Evolutionary conservation across 163 green algal species (phyloP).

Genomic region (Scenedesmus sp.): DNA sequence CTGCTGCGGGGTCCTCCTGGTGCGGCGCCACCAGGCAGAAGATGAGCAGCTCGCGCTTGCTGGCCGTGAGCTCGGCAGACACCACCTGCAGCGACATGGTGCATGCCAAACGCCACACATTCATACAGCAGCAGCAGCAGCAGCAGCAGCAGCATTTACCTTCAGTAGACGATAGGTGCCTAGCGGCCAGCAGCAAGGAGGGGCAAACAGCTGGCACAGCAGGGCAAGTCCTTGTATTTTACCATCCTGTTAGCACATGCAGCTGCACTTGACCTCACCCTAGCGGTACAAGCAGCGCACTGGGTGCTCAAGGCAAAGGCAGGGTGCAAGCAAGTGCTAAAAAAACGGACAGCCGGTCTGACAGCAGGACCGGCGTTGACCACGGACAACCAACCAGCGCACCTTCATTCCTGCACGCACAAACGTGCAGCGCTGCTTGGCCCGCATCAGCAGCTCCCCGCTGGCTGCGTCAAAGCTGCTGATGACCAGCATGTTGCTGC

Average conservation of each 20-base stretch:
- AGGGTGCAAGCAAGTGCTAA: no score
- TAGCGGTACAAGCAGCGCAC: no score
- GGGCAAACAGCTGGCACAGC: no score
- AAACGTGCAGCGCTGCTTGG: conserved; percentile 47
- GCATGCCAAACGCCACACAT: neutral
- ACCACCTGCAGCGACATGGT: conserved; percentile 50
- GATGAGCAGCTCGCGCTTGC: conserved; percentile 61
- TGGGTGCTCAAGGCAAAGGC: no score
- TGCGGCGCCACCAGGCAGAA: conserved; percentile 50
- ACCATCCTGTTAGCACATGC: no score
- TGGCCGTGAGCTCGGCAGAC: conserved; percentile 58
- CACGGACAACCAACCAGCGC: neutral
- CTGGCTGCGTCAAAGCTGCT: conserved; percentile 42
- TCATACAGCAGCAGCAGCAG: neutral
- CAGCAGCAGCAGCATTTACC: neutral
- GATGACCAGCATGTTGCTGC: conserved; percentile 34
- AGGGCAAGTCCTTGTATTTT: no score
- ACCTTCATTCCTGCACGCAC: conserved; percentile 35
- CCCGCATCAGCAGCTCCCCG: conserved; percentile 45
- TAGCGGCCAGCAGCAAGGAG: neutral
- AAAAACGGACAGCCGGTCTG: no score
- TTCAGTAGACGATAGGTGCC: neutral
- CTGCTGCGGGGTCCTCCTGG: conserved; percentile 55
- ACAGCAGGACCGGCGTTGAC: neutral
- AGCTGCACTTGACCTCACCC: no score